Evolutionary conservation across 2,329 filamentous ascomycete species (phyloP).

Genomic region (Epichloe aotearoae): DNA sequence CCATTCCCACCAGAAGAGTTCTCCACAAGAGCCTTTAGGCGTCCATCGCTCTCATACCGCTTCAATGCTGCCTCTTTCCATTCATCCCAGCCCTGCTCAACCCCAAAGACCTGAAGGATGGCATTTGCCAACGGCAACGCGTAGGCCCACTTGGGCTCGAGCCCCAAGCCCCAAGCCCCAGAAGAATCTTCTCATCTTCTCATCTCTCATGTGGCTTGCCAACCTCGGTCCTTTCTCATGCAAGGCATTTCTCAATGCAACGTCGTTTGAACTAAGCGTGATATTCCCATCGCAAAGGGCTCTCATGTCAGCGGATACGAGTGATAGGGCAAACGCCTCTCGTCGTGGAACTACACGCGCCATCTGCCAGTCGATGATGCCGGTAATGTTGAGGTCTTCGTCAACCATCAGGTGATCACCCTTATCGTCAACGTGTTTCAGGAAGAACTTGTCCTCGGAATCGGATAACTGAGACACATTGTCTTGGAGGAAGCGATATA

Average conservation of each 20-base stretch:
- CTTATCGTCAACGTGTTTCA: slow-evolving; percentile 34
- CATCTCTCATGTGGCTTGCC: slow-evolving; percentile 4
- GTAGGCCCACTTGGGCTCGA: slow-evolving; percentile 8
- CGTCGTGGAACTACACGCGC: slow-evolving; percentile 9
- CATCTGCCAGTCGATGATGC: slow-evolving; percentile 15
- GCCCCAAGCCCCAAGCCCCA: slow-evolving; percentile 10
- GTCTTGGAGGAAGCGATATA: slow-evolving; percentile 25
- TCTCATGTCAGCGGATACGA: slow-evolving; percentile 8
- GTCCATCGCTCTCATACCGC: too few relatives aligned
- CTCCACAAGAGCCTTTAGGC: too few relatives aligned
- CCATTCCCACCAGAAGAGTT: too few relatives aligned
- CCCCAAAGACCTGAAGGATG: slow-evolving; percentile 9
- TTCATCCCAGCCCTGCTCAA: slow-evolving; percentile 3
- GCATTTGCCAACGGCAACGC: slow-evolving; percentile 11
- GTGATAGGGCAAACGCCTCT: slow-evolving; percentile 9
- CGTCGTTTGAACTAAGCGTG: slow-evolving; percentile 8
- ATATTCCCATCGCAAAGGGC: slow-evolving; percentile 6
- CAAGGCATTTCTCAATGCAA: slow-evolving; percentile 6
- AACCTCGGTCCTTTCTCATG: slow-evolving; percentile 2
- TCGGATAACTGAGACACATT: background rate
- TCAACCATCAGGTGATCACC: slow-evolving; percentile 31
- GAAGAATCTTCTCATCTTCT: slow-evolving; percentile 11
- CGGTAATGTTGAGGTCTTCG: slow-evolving; percentile 27
- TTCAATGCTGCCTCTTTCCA: slow-evolving; percentile 5
- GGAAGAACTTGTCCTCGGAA: slow-evolving; percentile 18